phyloP scores from a whole-genome alignment of 208 protist genomes.

The Crithidia acanthocephali region DNA sequence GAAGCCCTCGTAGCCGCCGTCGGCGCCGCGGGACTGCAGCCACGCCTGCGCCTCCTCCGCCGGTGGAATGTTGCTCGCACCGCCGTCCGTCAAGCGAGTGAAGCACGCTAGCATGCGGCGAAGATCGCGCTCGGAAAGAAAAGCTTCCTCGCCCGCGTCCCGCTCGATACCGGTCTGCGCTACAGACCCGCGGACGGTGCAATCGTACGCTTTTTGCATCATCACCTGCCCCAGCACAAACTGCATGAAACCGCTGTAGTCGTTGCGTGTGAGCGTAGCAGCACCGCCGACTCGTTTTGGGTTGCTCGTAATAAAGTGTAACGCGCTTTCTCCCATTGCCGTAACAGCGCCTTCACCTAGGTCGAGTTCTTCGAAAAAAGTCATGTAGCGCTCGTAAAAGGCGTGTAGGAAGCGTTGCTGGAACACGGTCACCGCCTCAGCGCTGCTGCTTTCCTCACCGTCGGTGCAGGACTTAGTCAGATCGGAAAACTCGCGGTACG shows the following conservation, averaged over 20 bases:
- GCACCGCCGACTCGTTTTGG: constrained; percentile 6
- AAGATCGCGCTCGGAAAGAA: constrained; percentile 30
- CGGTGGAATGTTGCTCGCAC: constrained; percentile 5
- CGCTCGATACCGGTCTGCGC: not conserved
- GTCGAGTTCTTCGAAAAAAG: constrained; percentile 20
- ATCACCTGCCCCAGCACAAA: constrained; percentile 37
- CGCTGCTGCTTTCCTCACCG: not conserved
- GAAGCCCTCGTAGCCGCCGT: constrained; percentile 23
- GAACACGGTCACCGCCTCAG: not conserved
- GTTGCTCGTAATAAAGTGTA: constrained; percentile 22
- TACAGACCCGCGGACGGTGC: not conserved
- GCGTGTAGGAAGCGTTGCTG: constrained; percentile 20
- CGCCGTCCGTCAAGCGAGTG: constrained; percentile 25
- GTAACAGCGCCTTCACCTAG: constrained; percentile 18
- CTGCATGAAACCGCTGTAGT: constrained; percentile 43
- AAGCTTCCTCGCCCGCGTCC: not conserved
- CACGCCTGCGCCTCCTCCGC: constrained; percentile 23
- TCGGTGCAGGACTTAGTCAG: constrained; percentile 8
- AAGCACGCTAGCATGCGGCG: constrained; percentile 26
- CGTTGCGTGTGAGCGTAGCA: constrained; percentile 26
- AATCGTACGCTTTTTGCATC: constrained; percentile 32
- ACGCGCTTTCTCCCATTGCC: constrained; percentile 21
- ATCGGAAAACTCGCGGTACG: constrained; percentile 32
- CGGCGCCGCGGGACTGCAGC: constrained; percentile 16
- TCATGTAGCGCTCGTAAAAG: constrained; percentile 33